phyloP scores from a whole-genome alignment of 108 stramenopile species.

The Cyclotella kingstonii region DNA sequence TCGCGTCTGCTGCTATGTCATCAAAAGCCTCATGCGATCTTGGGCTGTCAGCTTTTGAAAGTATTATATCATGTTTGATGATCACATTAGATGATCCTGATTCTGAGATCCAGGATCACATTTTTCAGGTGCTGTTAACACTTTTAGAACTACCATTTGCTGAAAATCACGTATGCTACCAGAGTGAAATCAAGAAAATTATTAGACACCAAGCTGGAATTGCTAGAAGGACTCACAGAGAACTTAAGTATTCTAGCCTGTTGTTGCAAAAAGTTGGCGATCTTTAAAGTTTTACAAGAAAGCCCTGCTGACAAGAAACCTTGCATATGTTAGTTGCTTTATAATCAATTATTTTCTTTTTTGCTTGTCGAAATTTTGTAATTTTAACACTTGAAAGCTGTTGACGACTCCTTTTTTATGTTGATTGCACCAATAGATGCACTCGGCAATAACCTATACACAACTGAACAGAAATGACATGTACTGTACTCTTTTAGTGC shows the following conservation, averaged over 20 bases:
- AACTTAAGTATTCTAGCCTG: neutral
- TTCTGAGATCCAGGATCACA: constrained; percentile 8
- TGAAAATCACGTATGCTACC: neutral
- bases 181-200: constrained; percentile 1
- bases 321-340: too few species aligned
- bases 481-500: too few species aligned
- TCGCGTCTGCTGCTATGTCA: neutral
- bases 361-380: too few species aligned
- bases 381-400: too few species aligned
- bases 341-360: too few species aligned
- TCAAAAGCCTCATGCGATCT: constrained; percentile 4
- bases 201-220: constrained; percentile 6
- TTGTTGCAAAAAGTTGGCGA: neutral
- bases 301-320: too few species aligned
- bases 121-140: constrained; percentile 10
- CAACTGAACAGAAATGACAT: too few species aligned
- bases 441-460: too few species aligned
- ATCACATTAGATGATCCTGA: constrained; percentile 34
- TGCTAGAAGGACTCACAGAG: neutral
- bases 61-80: constrained; percentile 18
- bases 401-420: too few species aligned
- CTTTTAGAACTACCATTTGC: neutral
- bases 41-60: constrained; percentile 14
- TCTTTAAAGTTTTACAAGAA: too few species aligned
- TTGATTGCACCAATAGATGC: too few species aligned